These are phyloP conservation scores for Lactarius tabidus DNA, from an alignment of 768 basidiomycete species.

Conservation along the genomic window DNA sequence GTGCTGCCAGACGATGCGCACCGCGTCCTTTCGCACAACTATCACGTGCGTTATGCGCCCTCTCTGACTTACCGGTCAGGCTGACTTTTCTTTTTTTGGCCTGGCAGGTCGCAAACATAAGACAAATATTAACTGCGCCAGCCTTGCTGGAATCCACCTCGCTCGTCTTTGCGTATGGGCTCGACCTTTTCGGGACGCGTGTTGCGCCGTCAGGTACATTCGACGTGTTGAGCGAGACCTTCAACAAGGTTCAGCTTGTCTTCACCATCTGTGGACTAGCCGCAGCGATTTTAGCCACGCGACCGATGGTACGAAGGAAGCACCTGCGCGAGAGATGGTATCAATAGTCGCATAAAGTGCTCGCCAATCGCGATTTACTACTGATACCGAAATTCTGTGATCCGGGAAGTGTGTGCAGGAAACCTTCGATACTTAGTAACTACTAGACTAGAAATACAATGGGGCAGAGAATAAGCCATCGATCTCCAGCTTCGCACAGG, in stretches of 20 bases:
- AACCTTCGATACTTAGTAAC: not conserved
- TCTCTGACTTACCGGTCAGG: not conserved
- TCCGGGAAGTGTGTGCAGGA: not conserved
- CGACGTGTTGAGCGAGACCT: slow-evolving; percentile 85
- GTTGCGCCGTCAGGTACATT: slow-evolving; percentile 87
- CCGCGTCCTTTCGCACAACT: slow-evolving; percentile 52
- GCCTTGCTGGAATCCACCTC: slow-evolving; percentile 91
- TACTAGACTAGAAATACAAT: not conserved
- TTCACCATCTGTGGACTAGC: slow-evolving; percentile 71
- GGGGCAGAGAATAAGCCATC: not conserved
- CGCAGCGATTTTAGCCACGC: slow-evolving; percentile 72
- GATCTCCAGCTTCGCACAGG: not conserved
- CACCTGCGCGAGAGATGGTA: slow-evolving; percentile 72
- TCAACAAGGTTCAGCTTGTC: slow-evolving; percentile 90
- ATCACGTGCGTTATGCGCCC: slow-evolving; percentile 40
- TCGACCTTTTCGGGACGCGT: slow-evolving; percentile 87
- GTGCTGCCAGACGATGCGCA: slow-evolving; percentile 65
- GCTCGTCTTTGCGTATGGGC: slow-evolving; percentile 77
- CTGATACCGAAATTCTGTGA: not conserved
- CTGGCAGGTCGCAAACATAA: slow-evolving; percentile 63
- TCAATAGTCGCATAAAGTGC: slow-evolving; percentile 33
- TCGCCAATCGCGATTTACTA: not conserved
- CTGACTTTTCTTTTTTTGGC: not conserved
- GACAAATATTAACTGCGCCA: slow-evolving; percentile 69
- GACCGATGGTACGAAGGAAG: slow-evolving; percentile 76